Conservation (phyloP, 176 grass and related monocot species). For the Tillandsia leiboldiana region DNA sequence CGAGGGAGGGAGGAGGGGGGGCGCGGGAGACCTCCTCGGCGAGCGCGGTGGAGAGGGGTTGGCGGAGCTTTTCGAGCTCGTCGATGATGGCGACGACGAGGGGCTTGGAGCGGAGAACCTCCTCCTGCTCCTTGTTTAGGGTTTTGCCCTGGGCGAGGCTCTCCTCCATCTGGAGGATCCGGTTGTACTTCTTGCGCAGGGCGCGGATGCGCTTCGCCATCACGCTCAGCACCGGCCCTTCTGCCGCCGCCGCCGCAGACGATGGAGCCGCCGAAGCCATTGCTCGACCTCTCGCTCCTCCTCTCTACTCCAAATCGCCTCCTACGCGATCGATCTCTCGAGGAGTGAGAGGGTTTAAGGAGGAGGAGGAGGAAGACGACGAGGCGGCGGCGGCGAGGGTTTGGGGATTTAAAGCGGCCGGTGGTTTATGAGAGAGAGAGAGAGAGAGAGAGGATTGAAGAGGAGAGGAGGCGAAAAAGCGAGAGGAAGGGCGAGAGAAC, state of each 20-base stretch:
- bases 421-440: conserved; percentile 3
- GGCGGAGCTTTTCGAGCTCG: conserved; percentile 80
- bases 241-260: conserved; percentile 30
- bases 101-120: conserved; percentile 86
- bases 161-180: conserved; percentile 94
- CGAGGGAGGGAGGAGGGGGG: neutral
- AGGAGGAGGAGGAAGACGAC: conserved; percentile 11
- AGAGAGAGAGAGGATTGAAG: neutral
- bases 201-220: conserved; percentile 78
- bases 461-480: conserved; percentile 21
- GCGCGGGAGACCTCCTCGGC: conserved; percentile 49
- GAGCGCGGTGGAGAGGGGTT: conserved; percentile 54
- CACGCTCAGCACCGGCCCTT: conserved; percentile 69
- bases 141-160: conserved; percentile 51
- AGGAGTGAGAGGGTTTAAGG: neutral
- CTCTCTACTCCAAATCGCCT: neutral
- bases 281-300: neutral
- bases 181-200: conserved; percentile 91
- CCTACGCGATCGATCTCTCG: neutral
- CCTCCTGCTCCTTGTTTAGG: conserved; percentile 91
- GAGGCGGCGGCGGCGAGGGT: conserved; percentile 24
- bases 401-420: conserved; percentile 20
- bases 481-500: conserved; percentile 24
- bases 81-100: conserved; percentile 54
- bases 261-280: conserved; percentile 10